Conservation (phyloP, 805 yeast genomes). For the Candida rishiriensis region DNA sequence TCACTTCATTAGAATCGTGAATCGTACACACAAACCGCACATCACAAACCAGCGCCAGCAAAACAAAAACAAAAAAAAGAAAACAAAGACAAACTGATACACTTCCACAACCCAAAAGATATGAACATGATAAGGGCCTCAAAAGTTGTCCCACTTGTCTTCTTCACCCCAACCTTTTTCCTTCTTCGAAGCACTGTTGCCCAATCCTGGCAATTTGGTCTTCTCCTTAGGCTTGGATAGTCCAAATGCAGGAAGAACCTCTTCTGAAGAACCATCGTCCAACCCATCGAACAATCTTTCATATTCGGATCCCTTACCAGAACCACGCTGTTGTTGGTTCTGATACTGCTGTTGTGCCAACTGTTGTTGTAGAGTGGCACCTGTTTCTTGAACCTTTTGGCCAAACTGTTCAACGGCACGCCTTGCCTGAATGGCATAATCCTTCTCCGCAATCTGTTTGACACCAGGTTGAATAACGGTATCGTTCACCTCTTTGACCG, state of each 20-base stretch:
- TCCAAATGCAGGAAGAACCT: constrained; percentile 62
- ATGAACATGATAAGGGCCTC: neutral
- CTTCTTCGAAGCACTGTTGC: constrained; percentile 27
- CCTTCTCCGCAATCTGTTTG: constrained; percentile 74
- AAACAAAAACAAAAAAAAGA: neutral
- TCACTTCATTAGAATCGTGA: too few species aligned
- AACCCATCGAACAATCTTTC: constrained; percentile 56
- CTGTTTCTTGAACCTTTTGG: constrained; percentile 86
- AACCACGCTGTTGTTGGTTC: neutral
- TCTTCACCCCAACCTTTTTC: constrained; percentile 41
- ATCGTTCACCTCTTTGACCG: constrained; percentile 82
- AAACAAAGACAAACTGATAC: neutral
- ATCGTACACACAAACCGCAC: too few species aligned
- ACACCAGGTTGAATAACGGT: constrained; percentile 88
- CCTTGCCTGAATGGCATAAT: constrained; percentile 73
- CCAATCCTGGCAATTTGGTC: constrained; percentile 52
- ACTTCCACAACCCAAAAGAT: too few species aligned
- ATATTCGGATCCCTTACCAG: constrained; percentile 34
- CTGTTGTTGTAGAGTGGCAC: constrained; percentile 62
- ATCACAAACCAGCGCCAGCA: too few species aligned
- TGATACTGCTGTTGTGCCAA: constrained; percentile 41
- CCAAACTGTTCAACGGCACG: constrained; percentile 97
- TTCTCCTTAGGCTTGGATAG: constrained; percentile 49
- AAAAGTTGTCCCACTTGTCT: constrained; percentile 71
- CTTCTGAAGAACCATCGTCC: constrained; percentile 30